Evolutionary conservation across 2,329 filamentous ascomycete genomes (phyloP).

Genomic region (Colletotrichum gloeosporioides): DNA sequence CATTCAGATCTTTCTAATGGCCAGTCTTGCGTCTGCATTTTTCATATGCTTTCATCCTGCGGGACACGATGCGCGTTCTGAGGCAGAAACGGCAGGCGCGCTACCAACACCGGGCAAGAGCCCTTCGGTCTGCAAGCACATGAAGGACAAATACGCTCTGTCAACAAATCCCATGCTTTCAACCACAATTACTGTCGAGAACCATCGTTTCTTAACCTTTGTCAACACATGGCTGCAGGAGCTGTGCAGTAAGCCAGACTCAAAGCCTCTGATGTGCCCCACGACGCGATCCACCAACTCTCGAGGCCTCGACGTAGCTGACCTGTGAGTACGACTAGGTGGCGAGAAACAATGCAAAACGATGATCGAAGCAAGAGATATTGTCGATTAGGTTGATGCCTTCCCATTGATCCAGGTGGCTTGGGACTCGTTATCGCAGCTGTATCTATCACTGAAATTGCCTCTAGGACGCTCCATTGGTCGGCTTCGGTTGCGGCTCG

Average conservation of each 20-base stretch:
- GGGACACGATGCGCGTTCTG: neutral
- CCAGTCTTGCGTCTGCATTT: neutral
- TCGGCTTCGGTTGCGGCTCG: too few relatives aligned
- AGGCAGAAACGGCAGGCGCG: neutral
- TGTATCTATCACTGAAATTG: too few relatives aligned
- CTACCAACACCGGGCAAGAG: neutral
- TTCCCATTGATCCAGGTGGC: too few relatives aligned
- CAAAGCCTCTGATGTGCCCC: neutral
- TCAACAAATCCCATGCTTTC: neutral
- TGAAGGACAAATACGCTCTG: neutral
- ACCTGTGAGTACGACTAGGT: neutral
- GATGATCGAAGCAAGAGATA: neutral
- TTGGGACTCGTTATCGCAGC: too few relatives aligned
- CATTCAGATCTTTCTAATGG: neutral
- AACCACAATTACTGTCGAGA: neutral
- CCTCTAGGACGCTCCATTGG: too few relatives aligned
- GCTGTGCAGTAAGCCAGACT: neutral
- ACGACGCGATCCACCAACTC: neutral
- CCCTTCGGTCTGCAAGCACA: neutral
- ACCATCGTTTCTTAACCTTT: neutral
- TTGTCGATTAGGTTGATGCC: neutral
- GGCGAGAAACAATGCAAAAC: neutral
- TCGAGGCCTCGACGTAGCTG: neutral
- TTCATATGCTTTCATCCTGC: rapidly evolving
- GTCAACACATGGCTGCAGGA: neutral